Base-by-base conservation (phyloP, 805 yeast genomes). In the Kuraishia hungarica region DNA sequence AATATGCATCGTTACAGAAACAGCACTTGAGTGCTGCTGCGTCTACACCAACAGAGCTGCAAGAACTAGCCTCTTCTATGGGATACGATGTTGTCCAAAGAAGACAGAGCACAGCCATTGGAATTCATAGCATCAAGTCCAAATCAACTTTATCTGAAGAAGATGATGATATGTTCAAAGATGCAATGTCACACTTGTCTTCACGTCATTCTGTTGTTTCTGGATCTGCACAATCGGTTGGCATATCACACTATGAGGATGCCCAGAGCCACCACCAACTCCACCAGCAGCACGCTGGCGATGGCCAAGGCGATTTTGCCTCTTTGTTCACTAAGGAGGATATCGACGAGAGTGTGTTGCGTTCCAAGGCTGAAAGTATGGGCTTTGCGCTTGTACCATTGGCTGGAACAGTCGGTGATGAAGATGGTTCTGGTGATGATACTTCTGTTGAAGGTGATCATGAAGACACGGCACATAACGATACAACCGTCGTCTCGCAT, bases 381-480 rank as follows among this genome's bases (percentile, higher is more conserved):
- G 73, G 75, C 11, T 64, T 68, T 61, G 64, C 61, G 22, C 56
- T 78, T 46, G 67, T 73, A 17, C 68, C 76, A 21, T 15, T 65
- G 39, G 56, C 55, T 13, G 61, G 61, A 2, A 10, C 8, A 26
- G n/a, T n/a, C n/a, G 20, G 51, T 7, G 57, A 56, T 35, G 22
- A 47, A 5, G 57, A 56, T 35, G 22, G 39, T 7, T 54, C 43
- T 15, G 56, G 52, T 43, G 64, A 61, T 47, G 60, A 54, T n/a
- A 61, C 68, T 13, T 60, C 66, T 2, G 55, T 62, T 21, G 62
- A 58, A 39, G 69, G 62, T 35, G 43, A 35, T 35, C 43, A 17
- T 13, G 43, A 35, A n/a, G 59, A 28, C 23, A 22, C 22, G n/a
- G 43, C 49, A 15, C 43, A 15, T 46, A 39, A 43, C 15, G 51